phyloP scores from a whole-genome alignment of 441 rosid genomes.

The Omphalea diandra region DNA sequence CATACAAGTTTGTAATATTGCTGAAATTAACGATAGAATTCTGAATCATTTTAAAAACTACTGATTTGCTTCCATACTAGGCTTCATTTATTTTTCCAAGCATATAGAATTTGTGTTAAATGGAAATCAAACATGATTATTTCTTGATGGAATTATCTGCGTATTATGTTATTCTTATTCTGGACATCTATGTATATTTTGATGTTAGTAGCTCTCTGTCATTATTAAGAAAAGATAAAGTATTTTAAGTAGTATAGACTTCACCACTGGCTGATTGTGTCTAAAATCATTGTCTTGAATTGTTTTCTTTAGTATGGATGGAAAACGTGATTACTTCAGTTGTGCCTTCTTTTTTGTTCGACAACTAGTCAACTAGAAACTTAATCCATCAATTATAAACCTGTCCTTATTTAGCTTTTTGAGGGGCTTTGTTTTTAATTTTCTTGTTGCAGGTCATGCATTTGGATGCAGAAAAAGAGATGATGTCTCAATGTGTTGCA shows the following conservation, averaged over 20 bases:
- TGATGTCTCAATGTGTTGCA: constrained; percentile 99
- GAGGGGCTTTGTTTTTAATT: constrained; percentile 14
- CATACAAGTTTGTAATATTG: background rate
- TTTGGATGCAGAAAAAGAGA: constrained; percentile 99
- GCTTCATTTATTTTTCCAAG: background rate
- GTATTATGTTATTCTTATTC: background rate
- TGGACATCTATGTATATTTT: background rate
- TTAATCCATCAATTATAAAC: constrained; percentile 3
- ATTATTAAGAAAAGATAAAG: background rate
- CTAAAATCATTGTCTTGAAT: background rate
- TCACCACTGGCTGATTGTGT: background rate
- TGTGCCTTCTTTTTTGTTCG: background rate
- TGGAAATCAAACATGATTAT: background rate
- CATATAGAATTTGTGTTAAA: background rate
- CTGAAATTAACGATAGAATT: background rate
- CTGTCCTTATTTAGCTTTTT: constrained; percentile 16
- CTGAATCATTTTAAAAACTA: background rate
- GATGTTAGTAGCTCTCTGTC: background rate
- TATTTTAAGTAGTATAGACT: background rate
- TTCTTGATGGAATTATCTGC: background rate
- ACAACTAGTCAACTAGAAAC: background rate
- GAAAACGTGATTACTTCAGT: background rate
- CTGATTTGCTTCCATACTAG: background rate
- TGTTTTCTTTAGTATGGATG: too few species aligned
- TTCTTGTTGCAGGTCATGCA: constrained; percentile 78